phyloP scores from a whole-genome alignment of 2,329 filamentous ascomycete genomes.

The Aspergillus tamarii region DNA sequence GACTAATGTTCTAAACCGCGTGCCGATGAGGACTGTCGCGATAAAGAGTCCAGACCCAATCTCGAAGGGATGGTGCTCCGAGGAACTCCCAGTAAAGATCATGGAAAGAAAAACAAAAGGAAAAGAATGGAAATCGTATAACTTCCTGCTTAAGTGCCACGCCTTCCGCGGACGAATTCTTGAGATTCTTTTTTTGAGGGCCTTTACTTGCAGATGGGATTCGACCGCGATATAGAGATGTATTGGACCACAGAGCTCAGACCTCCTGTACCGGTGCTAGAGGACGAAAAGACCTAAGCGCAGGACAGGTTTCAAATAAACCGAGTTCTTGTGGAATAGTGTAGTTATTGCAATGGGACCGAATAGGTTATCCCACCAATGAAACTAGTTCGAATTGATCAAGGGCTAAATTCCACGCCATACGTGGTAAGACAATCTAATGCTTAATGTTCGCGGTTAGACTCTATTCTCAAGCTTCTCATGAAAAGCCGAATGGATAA shows the following conservation, averaged over 20 bases:
- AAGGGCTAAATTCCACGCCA: neutral
- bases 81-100: too few relatives aligned
- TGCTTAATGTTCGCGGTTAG: neutral
- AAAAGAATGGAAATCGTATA: too few relatives aligned
- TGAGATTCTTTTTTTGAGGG: neutral
- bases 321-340: neutral
- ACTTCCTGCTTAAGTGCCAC: neutral
- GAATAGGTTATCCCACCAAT: neutral
- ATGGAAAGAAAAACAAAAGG: too few relatives aligned
- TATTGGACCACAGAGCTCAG: neutral
- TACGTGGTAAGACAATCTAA: neutral
- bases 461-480: neutral
- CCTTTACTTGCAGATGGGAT: neutral
- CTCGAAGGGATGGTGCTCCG: neutral
- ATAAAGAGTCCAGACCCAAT: neutral
- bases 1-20: neutral
- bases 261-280: accelerated
- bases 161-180: neutral
- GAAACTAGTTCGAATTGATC: neutral
- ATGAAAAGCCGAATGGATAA: neutral
- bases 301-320: neutral
- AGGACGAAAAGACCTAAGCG: neutral
- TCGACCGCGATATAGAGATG: neutral
- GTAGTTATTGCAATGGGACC: neutral
- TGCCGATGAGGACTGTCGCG: neutral